A percentile compares a stretch with the other conserved stretches of the same genome.
These are phyloP conservation scores for Spinacia oleracea DNA, from an alignment of 179 eudicot species.

Conservation along the genomic window DNA sequence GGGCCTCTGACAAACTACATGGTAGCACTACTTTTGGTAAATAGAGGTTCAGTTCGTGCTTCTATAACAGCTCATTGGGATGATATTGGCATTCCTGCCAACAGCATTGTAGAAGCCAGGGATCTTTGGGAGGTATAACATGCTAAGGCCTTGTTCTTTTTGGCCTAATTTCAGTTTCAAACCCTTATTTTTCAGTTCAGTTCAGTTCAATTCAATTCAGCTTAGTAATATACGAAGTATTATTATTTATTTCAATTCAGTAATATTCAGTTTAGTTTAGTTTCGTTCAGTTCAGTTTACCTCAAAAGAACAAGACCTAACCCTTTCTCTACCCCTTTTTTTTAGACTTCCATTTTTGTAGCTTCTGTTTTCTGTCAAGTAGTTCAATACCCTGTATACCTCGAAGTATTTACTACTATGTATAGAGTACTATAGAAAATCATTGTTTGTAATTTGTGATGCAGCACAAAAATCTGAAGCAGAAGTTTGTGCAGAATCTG, in stretches of 20 bases:
- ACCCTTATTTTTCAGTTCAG: too few species aligned
- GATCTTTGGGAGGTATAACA: constrained; percentile 84
- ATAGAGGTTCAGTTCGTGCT: constrained; percentile 38
- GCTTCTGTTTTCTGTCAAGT: neutral
- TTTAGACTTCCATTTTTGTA: neutral
- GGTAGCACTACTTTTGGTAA: constrained; percentile 63
- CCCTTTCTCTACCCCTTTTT: neutral
- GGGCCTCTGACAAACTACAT: constrained; percentile 72
- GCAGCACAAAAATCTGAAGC: constrained; percentile 71
- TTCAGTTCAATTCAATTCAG: too few species aligned
- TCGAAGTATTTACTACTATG: neutral
- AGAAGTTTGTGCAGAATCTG: constrained; percentile 48
- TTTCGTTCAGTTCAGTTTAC: too few species aligned
- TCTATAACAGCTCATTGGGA: constrained; percentile 78
- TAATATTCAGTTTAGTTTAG: too few species aligned
- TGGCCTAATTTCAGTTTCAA: too few species aligned
- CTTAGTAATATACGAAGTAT: too few species aligned
- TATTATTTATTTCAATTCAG: too few species aligned
- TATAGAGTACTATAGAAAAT: too few species aligned
- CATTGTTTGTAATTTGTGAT: neutral
- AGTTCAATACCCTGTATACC: neutral
- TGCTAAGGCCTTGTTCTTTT: too few species aligned
- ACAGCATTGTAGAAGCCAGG: constrained; percentile 56
- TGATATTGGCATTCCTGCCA: constrained; percentile 69
- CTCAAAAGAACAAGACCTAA: too few species aligned